phyloP scores from a whole-genome alignment of 805 yeast species.

The Alloascoidea hylecoeti region DNA sequence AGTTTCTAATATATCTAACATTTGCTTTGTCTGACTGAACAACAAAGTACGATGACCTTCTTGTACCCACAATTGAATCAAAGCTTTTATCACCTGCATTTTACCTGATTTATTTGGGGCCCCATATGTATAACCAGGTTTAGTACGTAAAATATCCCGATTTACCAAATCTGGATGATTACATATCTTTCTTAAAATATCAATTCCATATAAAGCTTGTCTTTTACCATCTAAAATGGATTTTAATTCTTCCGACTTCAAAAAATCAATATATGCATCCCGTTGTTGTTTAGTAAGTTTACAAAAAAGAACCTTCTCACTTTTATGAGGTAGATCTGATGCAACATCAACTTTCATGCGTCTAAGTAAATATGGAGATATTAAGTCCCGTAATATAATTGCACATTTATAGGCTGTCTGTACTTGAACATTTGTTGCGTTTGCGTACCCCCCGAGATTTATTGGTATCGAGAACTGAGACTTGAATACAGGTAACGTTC shows the following conservation, averaged over 20 bases:
- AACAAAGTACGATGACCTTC: conserved; percentile 70
- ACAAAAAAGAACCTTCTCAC: conserved; percentile 89
- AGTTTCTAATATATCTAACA: conserved; percentile 75
- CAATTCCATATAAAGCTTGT: conserved; percentile 82
- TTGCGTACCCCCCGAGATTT: conserved; percentile 95
- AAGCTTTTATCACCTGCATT: conserved; percentile 72
- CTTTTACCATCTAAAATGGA: conserved; percentile 64
- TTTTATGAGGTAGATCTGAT: conserved; percentile 82
- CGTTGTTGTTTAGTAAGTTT: conserved; percentile 68
- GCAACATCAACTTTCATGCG: conserved; percentile 92
- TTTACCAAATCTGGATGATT: conserved; percentile 86
- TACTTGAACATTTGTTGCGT: conserved; percentile 90
- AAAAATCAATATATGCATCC: conserved; percentile 56
- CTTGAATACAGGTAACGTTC: conserved; percentile 90
- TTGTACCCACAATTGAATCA: conserved; percentile 60
- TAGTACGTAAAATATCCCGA: conserved; percentile 22
- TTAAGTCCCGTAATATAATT: conserved; percentile 71
- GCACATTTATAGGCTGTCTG: conserved; percentile 97
- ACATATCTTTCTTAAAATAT: conserved; percentile 80
- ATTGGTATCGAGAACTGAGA: conserved; percentile 87
- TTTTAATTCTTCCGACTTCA: conserved; percentile 61
- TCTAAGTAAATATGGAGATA: conserved; percentile 79
- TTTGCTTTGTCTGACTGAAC: conserved; percentile 90
- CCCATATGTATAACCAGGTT: conserved; percentile 21
- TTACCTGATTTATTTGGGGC: conserved; percentile 60